Evolutionary conservation across 2,329 filamentous ascomycete genomes (phyloP).

Genomic region (Orbilia javanica): DNA sequence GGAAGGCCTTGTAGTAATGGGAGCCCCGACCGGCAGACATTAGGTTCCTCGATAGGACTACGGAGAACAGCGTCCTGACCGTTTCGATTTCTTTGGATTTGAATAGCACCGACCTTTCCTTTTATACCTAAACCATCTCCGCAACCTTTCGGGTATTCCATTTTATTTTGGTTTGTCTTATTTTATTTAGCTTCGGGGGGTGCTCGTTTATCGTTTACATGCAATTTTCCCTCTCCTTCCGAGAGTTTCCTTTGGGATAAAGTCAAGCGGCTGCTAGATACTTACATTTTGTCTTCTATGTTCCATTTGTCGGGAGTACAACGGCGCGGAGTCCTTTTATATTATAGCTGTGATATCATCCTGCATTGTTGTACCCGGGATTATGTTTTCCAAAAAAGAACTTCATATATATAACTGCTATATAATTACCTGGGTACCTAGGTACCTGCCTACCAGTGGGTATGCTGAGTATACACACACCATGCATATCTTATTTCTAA

Average conservation of each 20-base stretch:
- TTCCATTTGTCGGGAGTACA: constrained; percentile 20
- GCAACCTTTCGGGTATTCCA: background rate
- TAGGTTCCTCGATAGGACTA: constrained; percentile 6
- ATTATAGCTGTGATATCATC: constrained; percentile 8
- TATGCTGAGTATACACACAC: background rate
- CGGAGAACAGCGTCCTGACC: constrained; percentile 1
- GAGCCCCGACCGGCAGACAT: constrained; percentile 25
- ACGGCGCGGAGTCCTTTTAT: constrained; percentile 7
- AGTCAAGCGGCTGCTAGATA: background rate
- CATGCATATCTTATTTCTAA: background rate
- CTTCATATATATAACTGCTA: too few species aligned
- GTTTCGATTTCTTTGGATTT: background rate
- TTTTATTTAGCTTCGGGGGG: too few species aligned
- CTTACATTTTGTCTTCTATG: background rate
- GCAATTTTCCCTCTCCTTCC: background rate
- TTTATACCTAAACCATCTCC: background rate
- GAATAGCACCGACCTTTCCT: background rate
- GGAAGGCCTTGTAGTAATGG: constrained; percentile 31
- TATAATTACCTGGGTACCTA: too few species aligned
- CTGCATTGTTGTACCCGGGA: background rate
- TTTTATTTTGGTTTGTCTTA: too few species aligned
- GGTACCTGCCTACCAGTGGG: too few species aligned
- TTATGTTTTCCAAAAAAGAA: constrained; percentile 4
- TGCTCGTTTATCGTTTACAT: background rate
- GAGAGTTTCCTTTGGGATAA: background rate